Conservation (phyloP, 108 stramenopile species). For the Pseudonitzschia multiseries region DNA sequence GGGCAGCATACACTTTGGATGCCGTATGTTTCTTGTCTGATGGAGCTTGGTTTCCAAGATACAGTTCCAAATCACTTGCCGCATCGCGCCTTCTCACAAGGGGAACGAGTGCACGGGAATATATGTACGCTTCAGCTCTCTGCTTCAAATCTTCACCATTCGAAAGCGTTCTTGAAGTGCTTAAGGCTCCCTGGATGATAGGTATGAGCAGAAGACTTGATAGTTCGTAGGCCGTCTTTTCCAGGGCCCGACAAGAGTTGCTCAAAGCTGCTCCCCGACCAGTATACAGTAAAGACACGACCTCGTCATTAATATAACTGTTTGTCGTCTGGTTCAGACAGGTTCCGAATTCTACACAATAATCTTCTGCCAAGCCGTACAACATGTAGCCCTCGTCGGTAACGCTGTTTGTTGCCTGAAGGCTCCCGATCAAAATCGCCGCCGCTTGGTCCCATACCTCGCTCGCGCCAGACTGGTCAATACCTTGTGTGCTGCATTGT, state of each 20-base stretch:
- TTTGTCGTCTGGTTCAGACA: slow-evolving; percentile 38
- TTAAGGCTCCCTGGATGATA: slow-evolving; percentile 69
- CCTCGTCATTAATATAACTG: slow-evolving; percentile 51
- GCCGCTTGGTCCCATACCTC: slow-evolving; percentile 63
- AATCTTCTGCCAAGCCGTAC: slow-evolving; percentile 60
- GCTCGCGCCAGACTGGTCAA: slow-evolving; percentile 8
- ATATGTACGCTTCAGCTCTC: slow-evolving; percentile 66
- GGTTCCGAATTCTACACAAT: slow-evolving; percentile 71
- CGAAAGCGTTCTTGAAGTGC: slow-evolving; percentile 25
- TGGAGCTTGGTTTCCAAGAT: slow-evolving; percentile 31
- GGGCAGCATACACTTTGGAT: slow-evolving; percentile 36
- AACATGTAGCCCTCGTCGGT: slow-evolving; percentile 58
- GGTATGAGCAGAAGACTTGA: slow-evolving; percentile 55
- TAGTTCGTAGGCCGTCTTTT: slow-evolving; percentile 52
- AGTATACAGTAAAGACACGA: slow-evolving; percentile 60
- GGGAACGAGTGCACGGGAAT: slow-evolving; percentile 64
- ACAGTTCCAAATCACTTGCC: slow-evolving; percentile 39
- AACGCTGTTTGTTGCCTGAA: slow-evolving; percentile 57
- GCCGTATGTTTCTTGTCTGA: slow-evolving; percentile 26
- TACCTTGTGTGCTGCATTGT: slow-evolving; percentile 38
- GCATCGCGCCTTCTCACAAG: slow-evolving; percentile 50
- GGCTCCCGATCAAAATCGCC: slow-evolving; percentile 65
- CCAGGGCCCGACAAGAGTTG: slow-evolving; percentile 53
- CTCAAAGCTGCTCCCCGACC: slow-evolving; percentile 59
- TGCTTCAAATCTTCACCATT: background rate